Percentiles rank a stretch among this genome's conserved stretches.
These are phyloP conservation scores for Abelmoschus esculentus DNA, from an alignment of 345 rosid genomes.

Conservation along the genomic window DNA sequence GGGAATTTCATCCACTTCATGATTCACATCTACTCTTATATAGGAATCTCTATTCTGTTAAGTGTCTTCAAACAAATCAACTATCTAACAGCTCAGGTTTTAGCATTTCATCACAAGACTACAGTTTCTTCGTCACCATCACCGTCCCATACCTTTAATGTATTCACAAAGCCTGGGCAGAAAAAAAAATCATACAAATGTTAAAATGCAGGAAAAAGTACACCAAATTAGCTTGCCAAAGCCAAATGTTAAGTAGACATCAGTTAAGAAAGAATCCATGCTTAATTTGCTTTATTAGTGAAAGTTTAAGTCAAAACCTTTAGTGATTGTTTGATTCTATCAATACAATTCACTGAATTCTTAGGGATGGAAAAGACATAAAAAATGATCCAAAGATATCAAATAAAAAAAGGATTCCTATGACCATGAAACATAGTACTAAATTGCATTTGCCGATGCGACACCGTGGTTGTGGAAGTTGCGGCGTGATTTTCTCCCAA, in stretches of 20 bases:
- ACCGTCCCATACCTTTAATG: not conserved
- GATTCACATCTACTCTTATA: slow-evolving; percentile 19
- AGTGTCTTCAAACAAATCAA: slow-evolving; percentile 3
- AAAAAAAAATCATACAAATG: slow-evolving; percentile 3
- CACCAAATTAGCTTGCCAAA: not conserved
- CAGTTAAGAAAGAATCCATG: not conserved
- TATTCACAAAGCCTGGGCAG: slow-evolving; percentile 2
- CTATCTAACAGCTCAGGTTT: slow-evolving; percentile 13
- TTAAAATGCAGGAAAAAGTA: not conserved
- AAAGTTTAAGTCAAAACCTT: not conserved
- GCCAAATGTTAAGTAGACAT: not conserved
- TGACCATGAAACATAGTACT: not conserved
- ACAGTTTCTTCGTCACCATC: slow-evolving; percentile 1
- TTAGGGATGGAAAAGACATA: not conserved
- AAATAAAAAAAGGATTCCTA: not conserved
- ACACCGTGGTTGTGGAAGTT: too few relatives aligned
- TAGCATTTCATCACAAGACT: not conserved
- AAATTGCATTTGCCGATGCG: too few relatives aligned
- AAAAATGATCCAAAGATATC: not conserved
- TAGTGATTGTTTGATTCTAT: not conserved
- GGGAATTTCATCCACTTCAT: slow-evolving; percentile 63
- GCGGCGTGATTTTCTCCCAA: too few relatives aligned
- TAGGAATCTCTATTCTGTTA: slow-evolving; percentile 10
- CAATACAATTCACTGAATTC: not conserved
- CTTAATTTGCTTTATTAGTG: not conserved